phyloP scores from a whole-genome alignment of 1,284 basidiomycete species.

The Rhodotorula sp. region DNA sequence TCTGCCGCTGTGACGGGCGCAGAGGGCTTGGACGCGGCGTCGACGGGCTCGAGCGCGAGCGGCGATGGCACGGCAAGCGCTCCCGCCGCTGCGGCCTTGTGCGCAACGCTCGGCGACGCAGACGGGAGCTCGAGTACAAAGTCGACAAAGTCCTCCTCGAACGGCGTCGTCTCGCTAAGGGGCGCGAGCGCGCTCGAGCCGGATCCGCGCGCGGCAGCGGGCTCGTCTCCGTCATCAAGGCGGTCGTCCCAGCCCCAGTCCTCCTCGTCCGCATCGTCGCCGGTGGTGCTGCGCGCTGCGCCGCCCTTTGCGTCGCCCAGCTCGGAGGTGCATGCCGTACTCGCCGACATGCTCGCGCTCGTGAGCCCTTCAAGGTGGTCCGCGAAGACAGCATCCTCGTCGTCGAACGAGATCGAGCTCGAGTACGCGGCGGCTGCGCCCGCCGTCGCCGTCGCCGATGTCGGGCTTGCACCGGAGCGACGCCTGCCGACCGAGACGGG shows the following conservation, averaged over 20 bases:
- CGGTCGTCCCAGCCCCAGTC: conserved; percentile 29
- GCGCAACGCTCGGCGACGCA: background rate
- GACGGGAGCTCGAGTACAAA: conserved; percentile 12
- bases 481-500: background rate
- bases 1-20: background rate
- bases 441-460: background rate
- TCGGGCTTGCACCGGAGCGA: background rate
- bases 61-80: conserved; percentile 8
- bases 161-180: conserved; percentile 1
- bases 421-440: conserved; percentile 2
- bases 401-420: conserved; percentile 38
- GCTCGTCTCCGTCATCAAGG: background rate
- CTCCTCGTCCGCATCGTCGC: conserved; percentile 9
- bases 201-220: background rate
- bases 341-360: conserved; percentile 14
- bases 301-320: conserved; percentile 5
- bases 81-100: background rate
- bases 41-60: conserved; percentile 12
- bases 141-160: conserved; percentile 35
- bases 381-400: conserved; percentile 39
- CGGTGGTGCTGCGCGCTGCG: background rate
- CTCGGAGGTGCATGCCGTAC: conserved; percentile 35
- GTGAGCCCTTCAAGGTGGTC: conserved; percentile 1
- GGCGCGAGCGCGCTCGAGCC: conserved; percentile 1
- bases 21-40: background rate